phyloP scores from a whole-genome alignment of 2,329 filamentous ascomycete genomes.

The Nemania abortiva region DNA sequence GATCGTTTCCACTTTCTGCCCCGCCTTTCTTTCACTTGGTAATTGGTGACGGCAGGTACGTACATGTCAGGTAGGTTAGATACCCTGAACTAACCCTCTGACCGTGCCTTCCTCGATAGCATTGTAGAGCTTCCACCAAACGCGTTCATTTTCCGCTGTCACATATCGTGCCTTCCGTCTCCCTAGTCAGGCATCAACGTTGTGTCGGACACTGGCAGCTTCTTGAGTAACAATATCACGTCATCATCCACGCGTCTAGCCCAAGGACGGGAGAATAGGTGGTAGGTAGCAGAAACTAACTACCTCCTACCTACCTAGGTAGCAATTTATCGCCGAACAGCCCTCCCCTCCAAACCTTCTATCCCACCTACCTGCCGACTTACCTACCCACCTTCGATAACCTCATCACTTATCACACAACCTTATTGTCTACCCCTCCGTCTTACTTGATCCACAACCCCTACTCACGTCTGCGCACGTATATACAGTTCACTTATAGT shows the following conservation, averaged over 20 bases:
- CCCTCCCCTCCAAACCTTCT: neutral
- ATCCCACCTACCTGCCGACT: neutral
- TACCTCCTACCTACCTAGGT: neutral
- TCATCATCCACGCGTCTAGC: conserved; percentile 30
- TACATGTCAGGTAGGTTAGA: neutral
- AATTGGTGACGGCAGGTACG: neutral
- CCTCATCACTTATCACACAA: conserved; percentile 16
- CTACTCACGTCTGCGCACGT: conserved; percentile 2
- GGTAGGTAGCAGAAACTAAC: no score
- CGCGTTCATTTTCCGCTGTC: conserved; percentile 15
- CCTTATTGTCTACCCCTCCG: conserved; percentile 4
- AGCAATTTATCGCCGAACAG: neutral
- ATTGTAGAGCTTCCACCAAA: conserved; percentile 7
- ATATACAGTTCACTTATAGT: conserved; percentile 23
- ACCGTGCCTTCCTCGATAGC: neutral
- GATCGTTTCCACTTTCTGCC: conserved; percentile 29
- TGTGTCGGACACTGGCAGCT: conserved; percentile 11
- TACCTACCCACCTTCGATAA: conserved; percentile 6
- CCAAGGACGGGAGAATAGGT: conserved; percentile 21
- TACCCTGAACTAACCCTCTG: neutral
- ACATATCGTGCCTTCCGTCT: neutral
- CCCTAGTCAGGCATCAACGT: neutral
- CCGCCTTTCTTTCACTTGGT: conserved; percentile 25
- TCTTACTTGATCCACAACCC: conserved; percentile 17
- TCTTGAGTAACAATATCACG: conserved; percentile 40